Base-by-base conservation (phyloP, 768 basidiomycete genomes). In the Clathrus columnatus region DNA sequence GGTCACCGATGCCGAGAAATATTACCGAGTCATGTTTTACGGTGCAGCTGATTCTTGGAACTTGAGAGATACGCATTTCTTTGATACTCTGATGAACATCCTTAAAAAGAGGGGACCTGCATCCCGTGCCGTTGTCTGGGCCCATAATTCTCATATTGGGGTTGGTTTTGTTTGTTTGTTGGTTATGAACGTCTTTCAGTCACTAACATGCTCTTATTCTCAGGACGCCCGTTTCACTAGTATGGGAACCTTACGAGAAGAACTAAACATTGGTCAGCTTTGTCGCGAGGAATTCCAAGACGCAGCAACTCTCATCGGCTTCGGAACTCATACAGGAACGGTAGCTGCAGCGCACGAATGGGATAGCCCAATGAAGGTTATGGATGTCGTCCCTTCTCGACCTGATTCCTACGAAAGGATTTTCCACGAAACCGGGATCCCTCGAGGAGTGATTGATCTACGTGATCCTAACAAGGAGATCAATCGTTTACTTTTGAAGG, bases 81-180 rank as follows among this genome's bases (percentile, higher is more conserved):
- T 65, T 64, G 54, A 61, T 62, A 50, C 65, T 62, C 43, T 67
- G 63, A 50, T 62, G 60, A 16, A 56, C 59, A 17, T 57, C 54
- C 16, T 54, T 64, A 8, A 52, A 52, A 16, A 50, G 61, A 28
- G 50, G 62, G 20, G 59, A 58, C 26, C 57, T 48, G 17, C 58
- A 61, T 52, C 57, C 61, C 6, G 63, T 55, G 10, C 50, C 45
- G 10, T 68, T 1, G 61, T 68, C n/a, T 68, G 64, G 67, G 67
- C 65, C 10, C 67, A 68, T 51, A 68, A 65, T 57, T 67, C 65
- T 7, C 67, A 68, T 50, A 60, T 65, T 23, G 65, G 67, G 24
- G 46, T 47, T 4, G 18, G 26, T 16, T 28, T 2, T 5, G 4
- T 8, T 20, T 23, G 4, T 47, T 11, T 47, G 11, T 46, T n/a